Evolutionary conservation across 176 grass and related monocot species (phyloP).

Genomic region (Melocanna baccifera): DNA sequence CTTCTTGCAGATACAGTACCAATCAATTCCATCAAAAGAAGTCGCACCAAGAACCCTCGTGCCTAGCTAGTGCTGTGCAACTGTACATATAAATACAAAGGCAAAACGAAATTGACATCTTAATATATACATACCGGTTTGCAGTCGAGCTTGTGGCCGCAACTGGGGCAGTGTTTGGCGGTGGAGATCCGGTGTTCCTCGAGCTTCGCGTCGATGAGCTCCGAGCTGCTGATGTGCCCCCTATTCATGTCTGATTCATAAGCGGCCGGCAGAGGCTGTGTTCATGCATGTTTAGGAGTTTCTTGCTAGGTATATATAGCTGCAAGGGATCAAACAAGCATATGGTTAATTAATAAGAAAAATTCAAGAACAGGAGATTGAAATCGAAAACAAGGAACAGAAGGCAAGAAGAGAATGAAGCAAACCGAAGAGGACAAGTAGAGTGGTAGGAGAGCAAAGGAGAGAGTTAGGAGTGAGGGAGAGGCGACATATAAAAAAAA

Average conservation of each 20-base stretch:
- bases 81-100: background rate
- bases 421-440: conserved; percentile 30
- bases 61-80: conserved; percentile 15
- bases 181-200: conserved; percentile 88
- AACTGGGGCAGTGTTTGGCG: conserved; percentile 77
- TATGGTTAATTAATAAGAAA: background rate
- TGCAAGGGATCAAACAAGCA: conserved; percentile 34
- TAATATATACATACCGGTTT: conserved; percentile 60
- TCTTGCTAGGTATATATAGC: background rate
- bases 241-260: conserved; percentile 57
- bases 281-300: conserved; percentile 30
- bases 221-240: conserved; percentile 66
- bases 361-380: conserved; percentile 22
- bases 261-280: background rate
- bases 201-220: conserved; percentile 88
- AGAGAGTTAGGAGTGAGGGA: conserved; percentile 37
- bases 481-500: conserved; percentile 71
- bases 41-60: conserved; percentile 32
- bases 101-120: conserved; percentile 35
- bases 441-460: conserved; percentile 39
- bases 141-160: conserved; percentile 77
- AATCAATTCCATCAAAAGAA: conserved; percentile 37
- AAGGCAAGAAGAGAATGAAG: background rate
- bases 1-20: conserved; percentile 50
- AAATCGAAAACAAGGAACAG: conserved; percentile 6